Percentiles rank a stretch among this genome's conserved stretches.
phyloP scores from a whole-genome alignment of 257 asterid species.

The Gynochthodes officinalis region DNA sequence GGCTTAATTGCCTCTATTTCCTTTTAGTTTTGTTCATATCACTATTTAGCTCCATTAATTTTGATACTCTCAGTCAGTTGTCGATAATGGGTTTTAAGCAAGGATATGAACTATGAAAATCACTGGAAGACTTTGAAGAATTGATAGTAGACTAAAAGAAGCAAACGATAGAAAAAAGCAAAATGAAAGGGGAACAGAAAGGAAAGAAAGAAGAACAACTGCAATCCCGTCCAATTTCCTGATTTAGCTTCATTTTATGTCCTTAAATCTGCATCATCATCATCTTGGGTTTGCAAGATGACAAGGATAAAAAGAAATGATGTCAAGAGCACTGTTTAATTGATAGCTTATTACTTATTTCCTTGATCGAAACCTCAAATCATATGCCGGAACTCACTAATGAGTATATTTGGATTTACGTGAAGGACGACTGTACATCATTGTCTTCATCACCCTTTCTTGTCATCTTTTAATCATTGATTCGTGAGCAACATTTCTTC shows the following conservation, averaged over 20 bases:
- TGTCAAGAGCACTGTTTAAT: too few species aligned
- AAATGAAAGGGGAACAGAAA: neutral
- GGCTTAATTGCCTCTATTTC: neutral
- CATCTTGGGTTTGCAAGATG: too few species aligned
- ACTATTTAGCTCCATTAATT: too few species aligned
- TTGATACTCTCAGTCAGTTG: neutral
- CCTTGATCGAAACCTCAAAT: neutral
- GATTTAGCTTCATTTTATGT: neutral
- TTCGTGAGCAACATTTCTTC: neutral
- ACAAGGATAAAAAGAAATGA: neutral
- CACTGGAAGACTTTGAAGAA: neutral
- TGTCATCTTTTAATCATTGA: neutral
- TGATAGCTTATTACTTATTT: neutral
- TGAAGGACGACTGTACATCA: neutral
- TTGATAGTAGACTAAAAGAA: neutral
- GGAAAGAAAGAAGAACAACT: neutral
- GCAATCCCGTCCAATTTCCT: neutral
- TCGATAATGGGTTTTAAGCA: neutral
- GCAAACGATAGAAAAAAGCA: neutral
- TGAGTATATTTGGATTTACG: neutral
- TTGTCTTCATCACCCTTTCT: too few species aligned
- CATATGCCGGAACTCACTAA: too few species aligned
- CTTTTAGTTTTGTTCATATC: neutral
- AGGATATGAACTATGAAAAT: neutral
- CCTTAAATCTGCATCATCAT: neutral